Conservation (phyloP, 2,329 filamentous ascomycete species). For the Xylariaceae sp. region DNA sequence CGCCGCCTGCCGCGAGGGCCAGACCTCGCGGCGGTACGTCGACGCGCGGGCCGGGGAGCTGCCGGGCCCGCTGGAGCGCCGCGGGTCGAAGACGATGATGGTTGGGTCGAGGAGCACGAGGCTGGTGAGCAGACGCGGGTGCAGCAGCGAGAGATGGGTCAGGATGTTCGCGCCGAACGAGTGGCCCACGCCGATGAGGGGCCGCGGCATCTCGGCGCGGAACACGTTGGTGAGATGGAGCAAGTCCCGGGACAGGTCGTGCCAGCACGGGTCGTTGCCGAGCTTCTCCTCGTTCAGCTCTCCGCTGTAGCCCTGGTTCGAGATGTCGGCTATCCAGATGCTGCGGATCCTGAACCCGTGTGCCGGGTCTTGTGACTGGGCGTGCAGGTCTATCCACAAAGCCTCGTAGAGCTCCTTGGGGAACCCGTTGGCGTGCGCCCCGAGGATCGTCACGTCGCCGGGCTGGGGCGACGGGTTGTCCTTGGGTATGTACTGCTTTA, state of each 20-base stretch:
- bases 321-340: conserved; percentile 92
- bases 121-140: conserved; percentile 79
- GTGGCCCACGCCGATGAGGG: conserved; percentile 84
- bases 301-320: conserved; percentile 81
- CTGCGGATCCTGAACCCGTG: conserved; percentile 73
- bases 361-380: conserved; percentile 56
- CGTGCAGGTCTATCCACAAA: conserved; percentile 82
- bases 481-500: conserved; percentile 88
- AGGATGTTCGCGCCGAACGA: conserved; percentile 84
- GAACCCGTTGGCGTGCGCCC: conserved; percentile 89
- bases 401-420: conserved; percentile 96
- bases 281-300: conserved; percentile 76
- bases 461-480: conserved; percentile 70
- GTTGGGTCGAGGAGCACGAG: conserved; percentile 86
- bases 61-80: conserved; percentile 43
- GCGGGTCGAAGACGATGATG: conserved; percentile 59
- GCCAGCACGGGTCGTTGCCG: conserved; percentile 89
- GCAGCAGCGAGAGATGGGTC: conserved; percentile 72
- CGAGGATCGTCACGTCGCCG: conserved; percentile 85
- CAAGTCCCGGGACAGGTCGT: conserved; percentile 84
- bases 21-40: conserved; percentile 75
- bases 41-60: conserved; percentile 64
- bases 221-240: conserved; percentile 86
- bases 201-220: conserved; percentile 77
- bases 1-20: conserved; percentile 78